Base-by-base conservation (phyloP, 441 rosid species). In the Biscutella laevigata region DNA sequence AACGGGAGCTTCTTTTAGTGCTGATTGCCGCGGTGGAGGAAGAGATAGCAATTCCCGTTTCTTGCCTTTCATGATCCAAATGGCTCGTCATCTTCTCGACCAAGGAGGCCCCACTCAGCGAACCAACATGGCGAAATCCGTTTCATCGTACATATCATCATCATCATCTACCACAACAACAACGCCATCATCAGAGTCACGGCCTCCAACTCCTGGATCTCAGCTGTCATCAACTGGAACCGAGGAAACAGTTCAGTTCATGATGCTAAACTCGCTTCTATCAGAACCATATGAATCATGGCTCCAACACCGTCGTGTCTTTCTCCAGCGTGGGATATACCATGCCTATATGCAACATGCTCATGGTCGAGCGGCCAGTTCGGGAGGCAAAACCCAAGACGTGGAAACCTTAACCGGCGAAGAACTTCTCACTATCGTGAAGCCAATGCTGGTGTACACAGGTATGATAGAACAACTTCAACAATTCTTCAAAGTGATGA, bases 1-100 rank as follows among this genome's bases (percentile, higher is more conserved):
- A 12, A 95, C 98, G 3, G 98, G 99, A 20, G 99, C 99, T 60
- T 83, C 98, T 13, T 95, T 95, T 67, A 79, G 86, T 33, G 81
- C 74, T 16, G 99, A 95, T 20, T 4, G 94, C 64, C 75, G 97
- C 70, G 99, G 99, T 30, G 99, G 99, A 28, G 99, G 99, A 63
- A 80, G 88, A 64, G 99, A 95, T 74, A 91, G 97, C 84, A 95
- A 95, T 80, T 95, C 99, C 4, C 79, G 91, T 20, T 91, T 95
- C 68, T 75, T 95, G 58, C 97, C 98, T 16, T 95, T 95, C 62
- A 91, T 91, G 98, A 67, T 95, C 73, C 99, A 95, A 74, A 91
- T 95, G 99, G 98, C 84, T 17, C 74, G 80, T 66, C 90, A 95
- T 78, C 98, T 95, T 74, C 91, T 95, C 6, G 98, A 95, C 54